Evolutionary conservation across 805 yeast genomes (phyloP).

Genomic region (Monosporozyma servazzii): DNA sequence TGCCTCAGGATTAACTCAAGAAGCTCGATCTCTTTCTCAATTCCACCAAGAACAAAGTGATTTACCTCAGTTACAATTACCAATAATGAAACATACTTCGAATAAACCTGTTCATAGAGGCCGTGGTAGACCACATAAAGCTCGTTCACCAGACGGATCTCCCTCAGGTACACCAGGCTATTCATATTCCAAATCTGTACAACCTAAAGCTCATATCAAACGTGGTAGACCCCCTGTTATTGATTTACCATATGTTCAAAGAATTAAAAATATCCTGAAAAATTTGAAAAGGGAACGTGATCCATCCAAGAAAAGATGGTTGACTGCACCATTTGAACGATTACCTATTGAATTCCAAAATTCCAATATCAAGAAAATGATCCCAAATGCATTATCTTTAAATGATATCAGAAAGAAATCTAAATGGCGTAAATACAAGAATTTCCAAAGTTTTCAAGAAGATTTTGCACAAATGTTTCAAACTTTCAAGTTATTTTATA

Average conservation of each 20-base stretch:
- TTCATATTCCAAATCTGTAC: conserved; percentile 3
- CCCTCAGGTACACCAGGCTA: conserved; percentile 4
- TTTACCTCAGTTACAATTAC: not conserved
- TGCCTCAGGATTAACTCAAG: not conserved
- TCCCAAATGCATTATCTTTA: conserved; percentile 54
- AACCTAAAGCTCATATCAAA: conserved; percentile 25
- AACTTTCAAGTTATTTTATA: conserved; percentile 60
- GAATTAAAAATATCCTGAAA: conserved; percentile 80
- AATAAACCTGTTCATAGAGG: not conserved
- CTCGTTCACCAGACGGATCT: not conserved
- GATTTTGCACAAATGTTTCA: conserved; percentile 70
- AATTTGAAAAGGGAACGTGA: conserved; percentile 66
- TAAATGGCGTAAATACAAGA: conserved; percentile 70
- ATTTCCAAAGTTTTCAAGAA: conserved; percentile 64
- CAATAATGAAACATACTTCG: not conserved
- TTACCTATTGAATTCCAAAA: conserved; percentile 54
- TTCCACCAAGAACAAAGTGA: not conserved
- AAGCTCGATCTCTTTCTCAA: not conserved
- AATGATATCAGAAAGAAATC: conserved; percentile 72
- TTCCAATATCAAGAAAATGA: conserved; percentile 39
- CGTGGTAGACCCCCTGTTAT: conserved; percentile 32
- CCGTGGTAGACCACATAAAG: not conserved
- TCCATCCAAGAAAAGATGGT: conserved; percentile 36
- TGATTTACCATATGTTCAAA: conserved; percentile 57
- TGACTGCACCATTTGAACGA: conserved; percentile 66